Percentiles rank a stretch among this genome's conserved stretches.
Evolutionary conservation across 495 filamentous ascomycete species (phyloP).

Genomic region (Penicillium samsonianum): DNA sequence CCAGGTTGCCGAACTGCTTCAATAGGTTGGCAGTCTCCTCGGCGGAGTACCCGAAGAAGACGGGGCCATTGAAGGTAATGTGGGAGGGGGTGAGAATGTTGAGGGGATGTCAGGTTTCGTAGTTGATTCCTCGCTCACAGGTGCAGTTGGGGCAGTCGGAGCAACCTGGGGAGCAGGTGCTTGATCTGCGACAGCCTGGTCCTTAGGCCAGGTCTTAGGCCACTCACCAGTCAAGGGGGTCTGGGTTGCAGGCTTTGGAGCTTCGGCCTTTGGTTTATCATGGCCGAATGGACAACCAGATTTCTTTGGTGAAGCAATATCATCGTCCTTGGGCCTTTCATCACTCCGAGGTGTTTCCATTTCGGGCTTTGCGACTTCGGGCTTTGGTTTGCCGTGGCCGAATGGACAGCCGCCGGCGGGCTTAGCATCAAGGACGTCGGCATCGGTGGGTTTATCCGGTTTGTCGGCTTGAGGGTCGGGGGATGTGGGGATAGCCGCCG

Average conservation of each 20-base stretch:
- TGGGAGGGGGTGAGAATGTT: constrained; percentile 42
- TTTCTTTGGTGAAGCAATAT: constrained; percentile 9
- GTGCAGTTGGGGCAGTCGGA: not conserved
- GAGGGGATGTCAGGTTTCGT: constrained; percentile 11
- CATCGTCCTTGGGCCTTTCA: constrained; percentile 15
- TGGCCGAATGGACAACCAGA: constrained; percentile 13
- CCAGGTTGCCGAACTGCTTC: constrained; percentile 48
- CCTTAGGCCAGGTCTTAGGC: not conserved
- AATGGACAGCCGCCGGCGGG: constrained; percentile 51
- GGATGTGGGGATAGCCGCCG: constrained; percentile 26
- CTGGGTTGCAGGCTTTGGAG: constrained; percentile 9
- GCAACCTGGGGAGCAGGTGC: not conserved
- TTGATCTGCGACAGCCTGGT: not conserved
- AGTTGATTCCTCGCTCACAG: constrained; percentile 18
- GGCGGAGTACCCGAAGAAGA: constrained; percentile 84
- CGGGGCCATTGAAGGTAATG: constrained; percentile 81
- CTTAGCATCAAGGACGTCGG: constrained; percentile 15
- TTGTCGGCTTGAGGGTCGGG: constrained; percentile 20
- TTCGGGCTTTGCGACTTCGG: constrained; percentile 15
- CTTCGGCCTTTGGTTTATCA: constrained; percentile 17
- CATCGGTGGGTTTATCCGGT: constrained; percentile 16
- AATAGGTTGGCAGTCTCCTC: constrained; percentile 74
- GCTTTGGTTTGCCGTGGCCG: constrained; percentile 41
- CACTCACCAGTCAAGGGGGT: not conserved
- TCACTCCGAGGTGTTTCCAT: constrained; percentile 2